A percentile compares a stretch with the other conserved stretches of the same genome.
Evolutionary conservation across 169 alveolate genomes (phyloP).

Genomic region (Toxoplasma gondii): DNA sequence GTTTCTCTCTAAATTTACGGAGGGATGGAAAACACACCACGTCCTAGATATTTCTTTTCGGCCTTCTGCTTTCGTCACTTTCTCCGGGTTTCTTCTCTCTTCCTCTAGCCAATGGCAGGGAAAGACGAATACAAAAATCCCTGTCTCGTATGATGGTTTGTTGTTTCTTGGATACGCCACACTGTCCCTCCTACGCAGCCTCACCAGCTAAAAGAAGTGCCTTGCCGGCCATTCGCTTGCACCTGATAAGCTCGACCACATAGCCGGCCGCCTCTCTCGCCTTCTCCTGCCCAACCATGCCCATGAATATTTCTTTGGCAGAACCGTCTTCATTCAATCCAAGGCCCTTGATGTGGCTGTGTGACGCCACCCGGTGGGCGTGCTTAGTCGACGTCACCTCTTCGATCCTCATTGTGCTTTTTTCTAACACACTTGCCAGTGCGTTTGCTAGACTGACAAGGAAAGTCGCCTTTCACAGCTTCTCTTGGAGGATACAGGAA

Average conservation of each 20-base stretch:
- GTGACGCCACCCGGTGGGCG: conserved; percentile 94
- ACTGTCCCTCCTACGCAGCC: neutral
- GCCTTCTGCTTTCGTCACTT: no score
- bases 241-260: conserved; percentile 96
- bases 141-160: no score
- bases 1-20: no score
- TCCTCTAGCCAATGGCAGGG: no score
- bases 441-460: neutral
- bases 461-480: neutral
- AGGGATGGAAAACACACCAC: no score
- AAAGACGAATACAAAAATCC: no score
- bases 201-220: conserved; percentile 77
- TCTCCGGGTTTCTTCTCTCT: no score
- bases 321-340: conserved; percentile 96
- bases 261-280: conserved; percentile 99
- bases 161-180: neutral
- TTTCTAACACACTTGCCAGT: neutral
- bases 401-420: conserved; percentile 64
- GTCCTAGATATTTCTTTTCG: no score
- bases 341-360: conserved; percentile 98
- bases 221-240: conserved; percentile 93
- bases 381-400: conserved; percentile 78
- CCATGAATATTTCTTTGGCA: conserved; percentile 80
- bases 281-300: conserved; percentile 95
- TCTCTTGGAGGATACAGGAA: no score